Base-by-base conservation (phyloP, 371 early-diverging fungal genomes). In the Lichtheimia corymbifera region DNA sequence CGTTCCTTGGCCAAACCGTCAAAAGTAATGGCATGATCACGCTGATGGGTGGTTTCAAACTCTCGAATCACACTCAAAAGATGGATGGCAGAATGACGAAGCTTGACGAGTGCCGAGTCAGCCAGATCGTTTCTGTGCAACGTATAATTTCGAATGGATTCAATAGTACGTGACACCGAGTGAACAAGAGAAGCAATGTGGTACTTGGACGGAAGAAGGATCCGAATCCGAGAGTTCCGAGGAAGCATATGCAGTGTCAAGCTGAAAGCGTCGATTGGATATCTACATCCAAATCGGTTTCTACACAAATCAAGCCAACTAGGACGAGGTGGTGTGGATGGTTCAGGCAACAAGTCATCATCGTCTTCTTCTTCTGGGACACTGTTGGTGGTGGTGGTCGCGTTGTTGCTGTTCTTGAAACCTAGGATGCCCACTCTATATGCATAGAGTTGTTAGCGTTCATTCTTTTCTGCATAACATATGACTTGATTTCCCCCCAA, bases 241-340 rank as follows among this genome's bases (percentile, higher is more conserved):
- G 42, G 60, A 55, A 35, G 35, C 11, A 35, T 28, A 28, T 13
- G 71, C 68, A 3, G 70, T 72, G 22, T 22, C 77, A 77, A 30
- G 69, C 63, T 9, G 70, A 43, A 11, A 80, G 57, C 20, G 73
- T 77, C 22, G 28, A 47, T 54, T 80, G 76, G 15, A 76, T 76
- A 56, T 73, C 76, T 1, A 77, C 76, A 61, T 80, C 80, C 35
- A 80, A 43, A 50, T 80, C 76, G 0, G 77, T 77, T 55, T 77
- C 77, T 3, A 80, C 74, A 53, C 43, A 77, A 50, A 45, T 80
- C 74, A 18, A 66, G 62, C 80, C 80, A 80, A 24, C 69, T 75
- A 17, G 80, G 80, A 17, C 73, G 77, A 14, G 80, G 80, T 55
- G 59, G 72, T 53, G 57, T 59, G 2, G 77, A 74, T 5, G 52